Conservation (phyloP, 108 stramenopile species). For the Nannochloropsis granulata region DNA sequence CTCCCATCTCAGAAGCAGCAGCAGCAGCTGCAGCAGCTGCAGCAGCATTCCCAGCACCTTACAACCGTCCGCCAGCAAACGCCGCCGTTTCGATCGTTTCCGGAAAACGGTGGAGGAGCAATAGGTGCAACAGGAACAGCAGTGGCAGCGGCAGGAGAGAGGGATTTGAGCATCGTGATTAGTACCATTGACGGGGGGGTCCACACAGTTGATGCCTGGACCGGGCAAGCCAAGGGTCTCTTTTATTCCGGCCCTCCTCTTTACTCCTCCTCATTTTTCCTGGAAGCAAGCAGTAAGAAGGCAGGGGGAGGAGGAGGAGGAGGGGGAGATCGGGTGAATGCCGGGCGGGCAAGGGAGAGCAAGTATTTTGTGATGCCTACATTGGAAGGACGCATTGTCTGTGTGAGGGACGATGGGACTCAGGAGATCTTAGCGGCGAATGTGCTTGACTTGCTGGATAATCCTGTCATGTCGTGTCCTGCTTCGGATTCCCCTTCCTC, state of each 20-base stretch:
- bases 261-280: constrained; percentile 9
- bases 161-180: not conserved
- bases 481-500: not conserved
- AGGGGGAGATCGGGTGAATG: not conserved
- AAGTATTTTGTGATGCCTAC: not conserved
- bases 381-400: not conserved
- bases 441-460: constrained; percentile 20
- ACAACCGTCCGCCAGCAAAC: not conserved
- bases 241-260: constrained; percentile 19
- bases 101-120: too few species aligned
- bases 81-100: not conserved
- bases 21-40: too few species aligned
- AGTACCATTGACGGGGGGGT: constrained; percentile 24
- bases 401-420: not conserved
- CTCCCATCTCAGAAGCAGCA: not conserved
- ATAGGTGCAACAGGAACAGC: not conserved
- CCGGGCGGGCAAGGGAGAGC: not conserved
- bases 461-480: constrained; percentile 24
- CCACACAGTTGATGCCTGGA: constrained; percentile 28
- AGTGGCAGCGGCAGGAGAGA: not conserved
- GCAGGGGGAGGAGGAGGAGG: not conserved
- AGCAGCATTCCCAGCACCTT: not conserved
- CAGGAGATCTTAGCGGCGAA: not conserved
- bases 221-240: constrained; percentile 1
- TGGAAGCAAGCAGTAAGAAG: not conserved